These are phyloP conservation scores for Linnemannia elongata DNA, from an alignment of 192 early-diverging fungal species.

Conservation along the genomic window DNA sequence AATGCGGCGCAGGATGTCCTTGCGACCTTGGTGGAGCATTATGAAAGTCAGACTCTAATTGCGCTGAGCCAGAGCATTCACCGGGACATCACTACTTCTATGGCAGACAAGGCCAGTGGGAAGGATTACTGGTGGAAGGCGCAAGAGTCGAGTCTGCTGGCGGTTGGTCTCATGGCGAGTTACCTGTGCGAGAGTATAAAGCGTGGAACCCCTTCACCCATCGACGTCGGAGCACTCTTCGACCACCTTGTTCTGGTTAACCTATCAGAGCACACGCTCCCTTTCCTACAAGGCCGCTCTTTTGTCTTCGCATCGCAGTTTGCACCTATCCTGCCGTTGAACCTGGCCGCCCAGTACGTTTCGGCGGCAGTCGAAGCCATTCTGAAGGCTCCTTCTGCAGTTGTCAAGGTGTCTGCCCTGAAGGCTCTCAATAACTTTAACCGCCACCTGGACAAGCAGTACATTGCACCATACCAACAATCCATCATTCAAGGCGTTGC, in stretches of 20 bases:
- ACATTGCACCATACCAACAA: conserved; percentile 65
- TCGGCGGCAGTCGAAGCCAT: conserved; percentile 79
- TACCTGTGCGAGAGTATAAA: conserved; percentile 68
- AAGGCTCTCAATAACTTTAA: conserved; percentile 74
- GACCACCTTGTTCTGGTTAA: conserved; percentile 83
- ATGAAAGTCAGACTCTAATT: conserved; percentile 7
- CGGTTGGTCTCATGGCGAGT: conserved; percentile 73
- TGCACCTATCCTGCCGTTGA: conserved; percentile 73
- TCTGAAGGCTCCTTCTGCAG: conserved; percentile 59
- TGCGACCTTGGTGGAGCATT: conserved; percentile 5
- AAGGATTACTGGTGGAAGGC: conserved; percentile 76
- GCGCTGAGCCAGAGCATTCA: conserved; percentile 38
- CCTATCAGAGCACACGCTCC: conserved; percentile 64
- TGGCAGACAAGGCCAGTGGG: conserved; percentile 13
- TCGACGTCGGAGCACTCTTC: conserved; percentile 81
- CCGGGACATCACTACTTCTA: conserved; percentile 60
- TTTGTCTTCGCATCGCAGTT: conserved; percentile 89
- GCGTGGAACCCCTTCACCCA: conserved; percentile 27
- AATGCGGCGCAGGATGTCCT: conserved; percentile 80
- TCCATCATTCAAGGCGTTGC: conserved; percentile 72
- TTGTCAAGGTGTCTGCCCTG: conserved; percentile 78
- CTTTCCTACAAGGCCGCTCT: conserved; percentile 90
- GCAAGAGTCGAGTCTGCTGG: conserved; percentile 83
- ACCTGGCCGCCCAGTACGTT: conserved; percentile 78
- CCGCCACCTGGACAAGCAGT: conserved; percentile 59